A percentile compares a stretch with the other conserved stretches of the same genome.
phyloP scores from a whole-genome alignment of 2,329 filamentous ascomycete species.

The Pyrenophora seminiperda region DNA sequence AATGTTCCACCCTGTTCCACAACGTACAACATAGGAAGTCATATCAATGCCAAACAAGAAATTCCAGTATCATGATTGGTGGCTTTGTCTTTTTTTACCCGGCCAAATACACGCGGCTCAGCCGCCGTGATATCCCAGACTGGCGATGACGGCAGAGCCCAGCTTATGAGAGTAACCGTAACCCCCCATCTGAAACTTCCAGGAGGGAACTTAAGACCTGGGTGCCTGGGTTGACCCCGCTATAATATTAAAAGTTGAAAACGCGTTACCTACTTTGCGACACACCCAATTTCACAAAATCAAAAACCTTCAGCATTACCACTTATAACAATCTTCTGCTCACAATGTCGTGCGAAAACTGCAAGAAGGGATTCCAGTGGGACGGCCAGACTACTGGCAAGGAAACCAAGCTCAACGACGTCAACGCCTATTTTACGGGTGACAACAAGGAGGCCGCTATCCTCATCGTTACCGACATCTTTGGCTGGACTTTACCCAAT shows the following conservation, averaged over 20 bases:
- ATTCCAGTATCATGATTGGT: constrained; percentile 5
- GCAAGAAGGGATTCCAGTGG: constrained; percentile 49
- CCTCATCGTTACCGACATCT: constrained; percentile 53
- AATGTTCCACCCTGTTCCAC: background rate
- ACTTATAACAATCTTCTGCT: background rate
- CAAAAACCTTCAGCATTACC: background rate
- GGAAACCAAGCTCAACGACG: constrained; percentile 46
- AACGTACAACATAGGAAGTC: background rate
- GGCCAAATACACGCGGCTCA: background rate
- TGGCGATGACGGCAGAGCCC: no score
- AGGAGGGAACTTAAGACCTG: constrained; percentile 5
- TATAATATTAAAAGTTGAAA: background rate
- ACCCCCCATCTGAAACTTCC: constrained; percentile 6
- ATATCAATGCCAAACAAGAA: background rate
- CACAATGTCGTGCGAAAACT: constrained; percentile 44
- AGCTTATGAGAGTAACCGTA: no score
- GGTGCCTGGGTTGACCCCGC: constrained; percentile 9
- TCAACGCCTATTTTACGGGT: constrained; percentile 51
- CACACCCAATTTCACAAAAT: constrained; percentile 2
- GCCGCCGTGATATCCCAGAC: background rate
- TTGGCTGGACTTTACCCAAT: constrained; percentile 56
- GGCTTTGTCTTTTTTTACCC: background rate
- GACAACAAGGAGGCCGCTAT: constrained; percentile 54
- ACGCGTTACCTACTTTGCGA: no score
- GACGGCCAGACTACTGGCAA: constrained; percentile 46